A percentile compares a stretch with the other conserved stretches of the same genome.
Evolutionary conservation across 1,139 yeast species (phyloP).

Genomic region (Taiozyma sp.): DNA sequence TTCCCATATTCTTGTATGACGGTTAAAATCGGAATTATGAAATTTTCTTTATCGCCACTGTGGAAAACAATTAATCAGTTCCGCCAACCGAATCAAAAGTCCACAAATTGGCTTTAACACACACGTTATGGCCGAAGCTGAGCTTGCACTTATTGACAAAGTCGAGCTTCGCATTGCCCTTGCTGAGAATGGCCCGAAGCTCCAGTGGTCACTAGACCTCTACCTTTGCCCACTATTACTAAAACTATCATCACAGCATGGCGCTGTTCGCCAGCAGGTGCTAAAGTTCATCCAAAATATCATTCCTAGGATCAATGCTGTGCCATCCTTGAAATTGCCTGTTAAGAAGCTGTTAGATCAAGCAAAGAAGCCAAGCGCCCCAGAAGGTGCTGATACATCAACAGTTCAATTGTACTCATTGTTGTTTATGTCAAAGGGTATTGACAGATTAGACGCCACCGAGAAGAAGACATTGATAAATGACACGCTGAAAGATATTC

Average conservation of each 20-base stretch:
- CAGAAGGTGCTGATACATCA: slow-evolving; percentile 40
- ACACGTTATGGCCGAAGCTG: slow-evolving; percentile 41
- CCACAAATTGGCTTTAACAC: not conserved
- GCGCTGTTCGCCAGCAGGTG: slow-evolving; percentile 63
- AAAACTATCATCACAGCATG: slow-evolving; percentile 70
- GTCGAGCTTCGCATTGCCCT: slow-evolving; percentile 84
- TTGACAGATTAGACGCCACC: slow-evolving; percentile 40
- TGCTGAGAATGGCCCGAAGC: slow-evolving; percentile 61
- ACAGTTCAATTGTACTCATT: slow-evolving; percentile 61
- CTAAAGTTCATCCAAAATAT: slow-evolving; percentile 62
- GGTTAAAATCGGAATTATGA: not conserved
- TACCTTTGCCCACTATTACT: slow-evolving; percentile 76
- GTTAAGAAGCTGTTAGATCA: slow-evolving; percentile 56
- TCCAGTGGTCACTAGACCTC: slow-evolving; percentile 51
- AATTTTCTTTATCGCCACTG: slow-evolving; percentile 3
- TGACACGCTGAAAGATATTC: slow-evolving; percentile 40
- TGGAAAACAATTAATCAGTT: not conserved
- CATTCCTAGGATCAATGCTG: slow-evolving; percentile 59
- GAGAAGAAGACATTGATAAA: slow-evolving; percentile 42
- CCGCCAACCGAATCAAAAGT: not conserved
- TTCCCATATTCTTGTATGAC: not conserved
- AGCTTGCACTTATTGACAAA: slow-evolving; percentile 54
- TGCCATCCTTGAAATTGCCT: slow-evolving; percentile 54
- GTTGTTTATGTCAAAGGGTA: slow-evolving; percentile 59
- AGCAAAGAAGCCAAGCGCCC: slow-evolving; percentile 47